These are phyloP conservation scores for Lodderomyces metapsilosis DNA, from an alignment of 1,139 yeast species.

Conservation along the genomic window DNA sequence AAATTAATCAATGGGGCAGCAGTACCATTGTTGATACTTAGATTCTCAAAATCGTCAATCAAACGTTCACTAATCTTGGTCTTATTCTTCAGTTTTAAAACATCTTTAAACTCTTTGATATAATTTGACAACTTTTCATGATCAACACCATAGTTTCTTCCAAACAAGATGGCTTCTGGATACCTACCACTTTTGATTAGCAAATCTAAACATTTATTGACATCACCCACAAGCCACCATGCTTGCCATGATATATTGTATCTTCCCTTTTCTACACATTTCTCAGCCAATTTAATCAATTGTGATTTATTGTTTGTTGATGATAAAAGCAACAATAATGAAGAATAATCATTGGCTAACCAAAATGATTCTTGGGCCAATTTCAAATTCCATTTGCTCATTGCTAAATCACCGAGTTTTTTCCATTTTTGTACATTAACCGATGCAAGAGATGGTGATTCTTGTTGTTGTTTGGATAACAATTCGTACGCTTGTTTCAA, in stretches of 20 bases:
- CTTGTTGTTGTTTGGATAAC: slow-evolving; percentile 58
- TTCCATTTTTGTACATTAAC: slow-evolving; percentile 70
- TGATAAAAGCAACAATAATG: slow-evolving; percentile 78
- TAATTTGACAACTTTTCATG: slow-evolving; percentile 24
- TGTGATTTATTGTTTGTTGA: slow-evolving; percentile 70
- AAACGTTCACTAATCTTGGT: slow-evolving; percentile 61
- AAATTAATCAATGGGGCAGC: slow-evolving; percentile 30
- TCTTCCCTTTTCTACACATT: slow-evolving; percentile 69
- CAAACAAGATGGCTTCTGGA: slow-evolving; percentile 84
- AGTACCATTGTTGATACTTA: slow-evolving; percentile 15
- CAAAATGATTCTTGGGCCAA: slow-evolving; percentile 81
- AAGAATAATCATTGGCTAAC: slow-evolving; percentile 78
- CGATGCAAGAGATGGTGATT: slow-evolving; percentile 34
- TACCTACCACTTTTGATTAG: slow-evolving; percentile 67
- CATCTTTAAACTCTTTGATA: slow-evolving; percentile 65
- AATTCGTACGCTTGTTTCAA: slow-evolving; percentile 72
- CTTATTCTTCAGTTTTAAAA: slow-evolving; percentile 52
- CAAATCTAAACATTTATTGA: slow-evolving; percentile 61
- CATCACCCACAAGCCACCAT: slow-evolving; percentile 81
- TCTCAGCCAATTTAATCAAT: slow-evolving; percentile 58
- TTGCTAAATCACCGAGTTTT: slow-evolving; percentile 83
- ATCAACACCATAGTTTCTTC: slow-evolving; percentile 65
- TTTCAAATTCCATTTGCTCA: slow-evolving; percentile 73
- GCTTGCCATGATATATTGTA: slow-evolving; percentile 92
- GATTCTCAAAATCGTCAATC: slow-evolving; percentile 33